Evolutionary conservation across 2,329 filamentous ascomycete species (phyloP), one percentile per base, ranked within the genome.

Genomic region (Colletotrichum lentis): DNA sequence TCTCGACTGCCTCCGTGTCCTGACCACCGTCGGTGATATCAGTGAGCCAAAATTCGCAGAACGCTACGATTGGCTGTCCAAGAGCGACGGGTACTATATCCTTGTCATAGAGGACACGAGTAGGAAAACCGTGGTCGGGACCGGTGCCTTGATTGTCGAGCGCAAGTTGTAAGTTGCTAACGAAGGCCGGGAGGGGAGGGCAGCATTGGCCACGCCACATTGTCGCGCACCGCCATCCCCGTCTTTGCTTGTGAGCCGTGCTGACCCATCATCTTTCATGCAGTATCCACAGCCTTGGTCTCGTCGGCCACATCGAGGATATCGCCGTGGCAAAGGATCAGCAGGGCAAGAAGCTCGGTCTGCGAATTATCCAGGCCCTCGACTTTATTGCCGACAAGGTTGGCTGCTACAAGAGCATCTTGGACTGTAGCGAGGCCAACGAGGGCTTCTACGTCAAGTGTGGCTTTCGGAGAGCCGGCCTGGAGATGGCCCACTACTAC

Each of bases 361-460:
- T 97, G 76, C 88, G 93, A 73, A 91, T 98, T 73, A 98, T 98
- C 75, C 93, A 98, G 82, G 94, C 95, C 8, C 86, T 99, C 76
- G 94, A 98, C 80, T 91, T 86, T 77, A 90, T 98, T 69, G 94
- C 94, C 63, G 89, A 93, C 77, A 88, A 93, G 77, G 90, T 96
- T 66, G 96, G 95, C 63, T 98, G 95, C 81, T 98, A 98, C 82
- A 98, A 96, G 90, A 94, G 90, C 72, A 98, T 99, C 73, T 87
- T 98, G 72, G 95, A 98, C 80, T 99, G 96, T 84, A 96, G 92
- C 72, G 95, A 97, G 80, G 88, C 91, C 74, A 99, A 98, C 78
- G 94, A 97, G 80, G 95, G 94, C 24, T 98, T 99, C 84, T 99
- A 99, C 79, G 86, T 97, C 79, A 98, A 98, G 86, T 98, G 96